Conservation (phyloP, 805 yeast genomes). For the Barnettozyma vustinii region DNA sequence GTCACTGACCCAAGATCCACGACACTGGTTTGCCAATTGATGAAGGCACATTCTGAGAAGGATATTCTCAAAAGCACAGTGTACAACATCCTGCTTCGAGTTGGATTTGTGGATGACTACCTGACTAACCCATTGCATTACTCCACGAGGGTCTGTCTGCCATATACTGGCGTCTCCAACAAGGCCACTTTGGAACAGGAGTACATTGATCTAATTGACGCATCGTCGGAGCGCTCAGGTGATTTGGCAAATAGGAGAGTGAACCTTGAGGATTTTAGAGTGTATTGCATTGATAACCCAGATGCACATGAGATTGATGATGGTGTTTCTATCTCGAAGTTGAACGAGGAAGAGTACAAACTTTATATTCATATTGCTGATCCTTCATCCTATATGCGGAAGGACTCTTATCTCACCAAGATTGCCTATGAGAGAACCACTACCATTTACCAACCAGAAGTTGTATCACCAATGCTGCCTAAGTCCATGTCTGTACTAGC, state of each 20-base stretch:
- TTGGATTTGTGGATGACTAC: conserved; percentile 20
- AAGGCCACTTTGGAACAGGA: conserved; percentile 40
- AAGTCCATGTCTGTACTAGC: conserved; percentile 41
- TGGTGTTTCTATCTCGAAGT: conserved; percentile 61
- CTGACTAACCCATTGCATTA: conserved; percentile 45
- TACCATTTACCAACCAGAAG: conserved; percentile 71
- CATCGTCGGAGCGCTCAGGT: conserved; percentile 5
- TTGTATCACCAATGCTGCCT: conserved; percentile 68
- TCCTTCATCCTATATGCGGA: conserved; percentile 61
- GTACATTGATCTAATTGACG: conserved; percentile 33
- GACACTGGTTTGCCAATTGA: conserved; percentile 40
- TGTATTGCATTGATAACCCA: conserved; percentile 79
- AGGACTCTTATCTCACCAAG: conserved; percentile 32
- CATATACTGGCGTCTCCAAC: conserved; percentile 36
- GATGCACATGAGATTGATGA: conserved; percentile 91
- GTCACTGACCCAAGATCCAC: conserved; percentile 41
- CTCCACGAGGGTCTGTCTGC: conserved; percentile 41
- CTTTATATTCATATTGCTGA: conserved; percentile 80
- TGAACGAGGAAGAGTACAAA: conserved; percentile 29
- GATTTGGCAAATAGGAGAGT: conserved; percentile 28
- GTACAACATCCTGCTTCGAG: conserved; percentile 40
- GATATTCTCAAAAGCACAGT: conserved; percentile 52
- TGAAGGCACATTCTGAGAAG: conserved; percentile 27
- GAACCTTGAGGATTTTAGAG: conserved; percentile 41
- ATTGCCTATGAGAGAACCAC: conserved; percentile 57